Evolutionary conservation across 495 filamentous ascomycete species (phyloP).

Genomic region (Xylaria sp.): DNA sequence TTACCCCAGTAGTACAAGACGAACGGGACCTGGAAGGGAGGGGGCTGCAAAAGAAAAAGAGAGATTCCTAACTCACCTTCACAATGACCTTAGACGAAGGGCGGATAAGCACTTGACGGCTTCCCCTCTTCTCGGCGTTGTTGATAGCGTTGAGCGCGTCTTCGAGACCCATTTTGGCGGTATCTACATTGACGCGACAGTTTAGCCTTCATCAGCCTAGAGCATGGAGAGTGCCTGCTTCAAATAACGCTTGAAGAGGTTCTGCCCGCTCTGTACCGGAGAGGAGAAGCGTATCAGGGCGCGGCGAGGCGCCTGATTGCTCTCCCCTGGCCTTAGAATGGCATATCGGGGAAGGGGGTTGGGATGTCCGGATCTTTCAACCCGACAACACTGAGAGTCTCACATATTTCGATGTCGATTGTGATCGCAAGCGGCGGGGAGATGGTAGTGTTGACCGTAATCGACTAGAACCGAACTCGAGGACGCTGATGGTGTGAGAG

Average conservation of each 20-base stretch:
- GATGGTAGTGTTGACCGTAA: background rate
- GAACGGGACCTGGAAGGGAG: background rate
- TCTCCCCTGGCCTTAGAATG: constrained; percentile 58
- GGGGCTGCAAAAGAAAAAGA: too few species aligned
- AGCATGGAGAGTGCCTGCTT: constrained; percentile 94
- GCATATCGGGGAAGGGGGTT: constrained; percentile 39
- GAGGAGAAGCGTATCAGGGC: constrained; percentile 75
- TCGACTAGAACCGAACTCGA: background rate
- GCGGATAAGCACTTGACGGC: constrained; percentile 96
- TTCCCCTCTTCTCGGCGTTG: constrained; percentile 99
- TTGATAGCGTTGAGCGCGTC: constrained; percentile 99
- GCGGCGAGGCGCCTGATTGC: constrained; percentile 50
- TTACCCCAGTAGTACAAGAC: background rate
- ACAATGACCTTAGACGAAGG: constrained; percentile 98
- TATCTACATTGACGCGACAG: constrained; percentile 58
- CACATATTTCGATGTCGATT: constrained; percentile 50
- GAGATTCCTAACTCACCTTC: constrained; percentile 54
- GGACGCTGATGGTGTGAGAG: constrained; percentile 12
- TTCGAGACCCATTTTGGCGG: constrained; percentile 97
- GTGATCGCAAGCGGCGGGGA: background rate
- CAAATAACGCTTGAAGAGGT: constrained; percentile 64
- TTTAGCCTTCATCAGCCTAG: constrained; percentile 85
- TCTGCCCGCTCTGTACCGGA: constrained; percentile 87
- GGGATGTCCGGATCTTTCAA: constrained; percentile 30
- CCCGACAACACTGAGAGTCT: constrained; percentile 34